phyloP scores from a whole-genome alignment of 1,139 yeast species.

The Eremothecium cymbalariae region DNA sequence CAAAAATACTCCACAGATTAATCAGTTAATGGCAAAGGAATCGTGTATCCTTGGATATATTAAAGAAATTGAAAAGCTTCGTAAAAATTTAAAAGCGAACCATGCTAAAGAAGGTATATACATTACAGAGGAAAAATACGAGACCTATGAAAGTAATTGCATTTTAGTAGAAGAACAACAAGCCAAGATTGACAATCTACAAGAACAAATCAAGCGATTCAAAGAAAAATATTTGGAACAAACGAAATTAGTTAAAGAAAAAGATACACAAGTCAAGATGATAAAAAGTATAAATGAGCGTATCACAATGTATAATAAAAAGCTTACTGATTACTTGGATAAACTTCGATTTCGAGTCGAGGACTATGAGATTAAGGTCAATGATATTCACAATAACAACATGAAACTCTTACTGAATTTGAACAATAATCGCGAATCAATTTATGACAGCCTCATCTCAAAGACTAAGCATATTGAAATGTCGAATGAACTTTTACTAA shows the following conservation, averaged over 20 bases:
- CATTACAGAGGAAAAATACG: slow-evolving; percentile 42
- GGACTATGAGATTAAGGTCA: slow-evolving; percentile 20
- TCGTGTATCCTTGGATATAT: slow-evolving; percentile 43
- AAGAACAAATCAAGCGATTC: slow-evolving; percentile 36
- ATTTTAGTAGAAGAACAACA: slow-evolving; percentile 42
- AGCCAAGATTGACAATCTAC: slow-evolving; percentile 38
- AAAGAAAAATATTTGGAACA: slow-evolving; percentile 30
- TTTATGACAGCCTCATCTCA: slow-evolving; percentile 16
- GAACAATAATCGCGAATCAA: slow-evolving; percentile 19
- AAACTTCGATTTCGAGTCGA: slow-evolving; percentile 16
- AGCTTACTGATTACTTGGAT: slow-evolving; percentile 18
- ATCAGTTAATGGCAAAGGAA: slow-evolving; percentile 45
- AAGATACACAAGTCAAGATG: slow-evolving; percentile 27
- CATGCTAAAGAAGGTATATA: slow-evolving; percentile 61
- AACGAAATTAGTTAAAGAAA: slow-evolving; percentile 19
- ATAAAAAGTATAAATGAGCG: slow-evolving; percentile 33
- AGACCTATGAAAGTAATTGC: slow-evolving; percentile 37
- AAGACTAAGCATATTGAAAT: slow-evolving; percentile 11
- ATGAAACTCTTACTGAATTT: slow-evolving; percentile 16
- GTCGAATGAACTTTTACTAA: neutral
- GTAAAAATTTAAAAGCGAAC: slow-evolving; percentile 55
- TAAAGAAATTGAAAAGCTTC: slow-evolving; percentile 48
- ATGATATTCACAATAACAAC: slow-evolving; percentile 18
- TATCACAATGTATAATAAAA: slow-evolving; percentile 31
- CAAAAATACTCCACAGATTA: slow-evolving; percentile 64